These are phyloP conservation scores for Chaetomiaceae sp. DNA, from an alignment of 2,329 filamentous ascomycete genomes.

Conservation along the genomic window DNA sequence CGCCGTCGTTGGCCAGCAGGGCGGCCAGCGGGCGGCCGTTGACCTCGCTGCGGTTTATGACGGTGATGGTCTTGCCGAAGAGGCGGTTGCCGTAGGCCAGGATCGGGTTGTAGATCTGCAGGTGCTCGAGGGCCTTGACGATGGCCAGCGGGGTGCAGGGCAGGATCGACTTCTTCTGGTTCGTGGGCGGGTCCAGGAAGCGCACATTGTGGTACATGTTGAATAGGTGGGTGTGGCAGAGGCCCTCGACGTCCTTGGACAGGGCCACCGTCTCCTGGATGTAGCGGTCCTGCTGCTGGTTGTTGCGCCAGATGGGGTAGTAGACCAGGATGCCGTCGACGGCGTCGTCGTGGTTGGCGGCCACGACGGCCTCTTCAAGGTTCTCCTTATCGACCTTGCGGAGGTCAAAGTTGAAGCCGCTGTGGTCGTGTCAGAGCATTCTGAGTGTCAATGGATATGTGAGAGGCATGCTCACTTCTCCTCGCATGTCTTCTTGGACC, in stretches of 20 bases:
- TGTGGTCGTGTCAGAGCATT: conserved; percentile 35
- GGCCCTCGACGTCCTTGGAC: conserved; percentile 90
- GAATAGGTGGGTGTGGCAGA: conserved; percentile 90
- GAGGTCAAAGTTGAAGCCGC: conserved; percentile 86
- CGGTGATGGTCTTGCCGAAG: conserved; percentile 89
- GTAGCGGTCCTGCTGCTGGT: conserved; percentile 85
- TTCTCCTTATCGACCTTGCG: conserved; percentile 79
- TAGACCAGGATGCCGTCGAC: conserved; percentile 95
- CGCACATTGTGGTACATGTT: conserved; percentile 99
- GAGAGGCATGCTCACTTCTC: conserved; percentile 70
- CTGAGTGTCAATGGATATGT: neutral
- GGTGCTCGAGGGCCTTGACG: conserved; percentile 93
- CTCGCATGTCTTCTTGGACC: conserved; percentile 92
- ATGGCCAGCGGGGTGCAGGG: conserved; percentile 94
- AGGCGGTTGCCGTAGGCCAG: conserved; percentile 88
- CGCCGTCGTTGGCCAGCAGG: conserved; percentile 91
- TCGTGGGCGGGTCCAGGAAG: conserved; percentile 75
- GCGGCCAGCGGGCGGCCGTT: conserved; percentile 91
- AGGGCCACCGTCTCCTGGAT: conserved; percentile 91
- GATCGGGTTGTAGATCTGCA: conserved; percentile 95
- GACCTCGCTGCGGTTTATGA: conserved; percentile 94
- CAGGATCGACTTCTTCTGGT: conserved; percentile 82
- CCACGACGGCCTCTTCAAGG: conserved; percentile 83
- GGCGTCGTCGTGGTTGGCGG: conserved; percentile 71
- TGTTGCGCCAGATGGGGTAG: conserved; percentile 86